Conservation (phyloP, 2,329 filamentous ascomycete species). For the Elsinoe batatas region DNA sequence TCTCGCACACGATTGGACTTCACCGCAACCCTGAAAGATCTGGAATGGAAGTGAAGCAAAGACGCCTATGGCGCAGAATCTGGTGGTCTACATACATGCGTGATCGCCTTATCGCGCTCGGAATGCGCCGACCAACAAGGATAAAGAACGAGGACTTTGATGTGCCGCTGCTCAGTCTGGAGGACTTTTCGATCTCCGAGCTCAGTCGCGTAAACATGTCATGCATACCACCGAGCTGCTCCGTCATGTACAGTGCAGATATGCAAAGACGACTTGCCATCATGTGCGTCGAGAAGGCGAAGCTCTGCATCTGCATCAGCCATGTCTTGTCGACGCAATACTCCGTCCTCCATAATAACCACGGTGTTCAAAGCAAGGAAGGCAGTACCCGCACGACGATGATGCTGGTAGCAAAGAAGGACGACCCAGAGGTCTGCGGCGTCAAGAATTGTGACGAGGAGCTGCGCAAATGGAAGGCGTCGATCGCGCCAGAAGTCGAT, state of each 20-base stretch:
- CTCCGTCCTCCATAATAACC: conserved; percentile 77
- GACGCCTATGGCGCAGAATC: conserved; percentile 84
- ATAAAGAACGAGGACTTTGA: conserved; percentile 93
- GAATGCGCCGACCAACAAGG: conserved; percentile 83
- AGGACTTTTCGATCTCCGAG: conserved; percentile 70
- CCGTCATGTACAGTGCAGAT: conserved; percentile 56
- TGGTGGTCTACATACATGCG: conserved; percentile 99
- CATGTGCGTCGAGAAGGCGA: conserved; percentile 87
- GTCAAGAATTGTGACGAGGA: conserved; percentile 71
- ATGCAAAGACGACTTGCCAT: conserved; percentile 71
- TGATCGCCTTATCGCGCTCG: conserved; percentile 81
- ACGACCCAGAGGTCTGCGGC: conserved; percentile 68
- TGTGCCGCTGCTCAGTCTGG: conserved; percentile 75
- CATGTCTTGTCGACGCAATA: conserved; percentile 86
- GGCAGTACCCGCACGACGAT: conserved; percentile 60
- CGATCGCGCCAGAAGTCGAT: conserved; percentile 61
- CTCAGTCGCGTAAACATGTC: conserved; percentile 55
- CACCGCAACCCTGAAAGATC: conserved; percentile 77
- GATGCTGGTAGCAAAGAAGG: conserved; percentile 86
- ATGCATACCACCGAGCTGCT: conserved; percentile 60
- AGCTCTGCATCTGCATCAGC: conserved; percentile 80
- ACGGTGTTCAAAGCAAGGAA: conserved; percentile 60
- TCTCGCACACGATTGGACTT: conserved; percentile 86
- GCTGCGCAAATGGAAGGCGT: conserved; percentile 65
- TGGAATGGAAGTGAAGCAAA: conserved; percentile 61